phyloP scores from a whole-genome alignment of 2,329 filamentous ascomycete genomes.

The Trichoderma aggressivum region DNA sequence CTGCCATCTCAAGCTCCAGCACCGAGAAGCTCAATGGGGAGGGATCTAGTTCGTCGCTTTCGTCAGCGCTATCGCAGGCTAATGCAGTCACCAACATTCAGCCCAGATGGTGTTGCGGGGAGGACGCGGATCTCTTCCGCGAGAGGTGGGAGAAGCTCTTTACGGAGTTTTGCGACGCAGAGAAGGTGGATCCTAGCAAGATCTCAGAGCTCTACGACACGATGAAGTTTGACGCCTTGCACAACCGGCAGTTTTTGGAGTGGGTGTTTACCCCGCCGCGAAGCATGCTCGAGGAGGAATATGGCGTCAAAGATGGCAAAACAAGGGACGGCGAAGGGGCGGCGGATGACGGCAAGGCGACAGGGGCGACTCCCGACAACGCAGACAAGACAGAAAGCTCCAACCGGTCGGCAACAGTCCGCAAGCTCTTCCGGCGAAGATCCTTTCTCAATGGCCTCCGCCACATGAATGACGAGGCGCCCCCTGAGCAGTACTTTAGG shows the following conservation, averaged over 20 bases:
- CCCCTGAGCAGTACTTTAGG: conserved; percentile 78
- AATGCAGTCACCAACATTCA: conserved; percentile 71
- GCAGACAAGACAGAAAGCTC: conserved; percentile 41
- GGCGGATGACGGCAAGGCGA: conserved; percentile 32
- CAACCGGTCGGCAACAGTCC: conserved; percentile 35
- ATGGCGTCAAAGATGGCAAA: conserved; percentile 43
- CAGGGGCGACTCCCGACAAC: conserved; percentile 31
- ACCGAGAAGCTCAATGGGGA: conserved; percentile 44
- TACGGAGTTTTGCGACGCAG: conserved; percentile 89
- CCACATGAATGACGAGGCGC: conserved; percentile 52
- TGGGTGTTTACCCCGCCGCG: conserved; percentile 93
- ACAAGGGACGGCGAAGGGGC: conserved; percentile 36
- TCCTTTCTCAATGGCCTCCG: conserved; percentile 57
- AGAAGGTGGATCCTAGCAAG: conserved; percentile 98
- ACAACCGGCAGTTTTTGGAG: conserved; percentile 93
- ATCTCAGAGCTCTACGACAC: conserved; percentile 98
- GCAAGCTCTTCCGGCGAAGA: conserved; percentile 55
- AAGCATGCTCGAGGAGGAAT: conserved; percentile 71
- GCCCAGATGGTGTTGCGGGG: conserved; percentile 90
- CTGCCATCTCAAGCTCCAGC: conserved; percentile 51
- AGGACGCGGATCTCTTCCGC: conserved; percentile 90
- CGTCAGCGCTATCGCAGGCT: conserved; percentile 55
- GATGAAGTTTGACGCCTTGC: conserved; percentile 98
- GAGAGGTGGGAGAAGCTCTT: conserved; percentile 99
- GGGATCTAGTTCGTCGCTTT: conserved; percentile 41